Conservation (phyloP, 257 asterid species). For the Gentiana dahurica region DNA sequence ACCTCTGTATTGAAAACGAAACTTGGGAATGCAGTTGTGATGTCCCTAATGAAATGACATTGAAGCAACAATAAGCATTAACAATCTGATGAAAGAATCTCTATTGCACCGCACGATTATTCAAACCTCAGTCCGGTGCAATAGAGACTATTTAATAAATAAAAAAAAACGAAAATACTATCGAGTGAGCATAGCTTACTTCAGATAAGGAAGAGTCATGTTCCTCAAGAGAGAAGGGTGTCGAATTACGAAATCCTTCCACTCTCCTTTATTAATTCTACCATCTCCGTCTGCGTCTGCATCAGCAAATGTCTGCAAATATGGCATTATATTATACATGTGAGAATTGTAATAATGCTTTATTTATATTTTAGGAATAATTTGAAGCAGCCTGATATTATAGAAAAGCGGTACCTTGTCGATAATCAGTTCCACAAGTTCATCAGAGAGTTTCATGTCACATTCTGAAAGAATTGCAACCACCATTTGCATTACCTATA, state of each 20-base stretch:
- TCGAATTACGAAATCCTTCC: constrained; percentile 55
- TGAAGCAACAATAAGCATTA: background rate
- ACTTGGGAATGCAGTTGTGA: constrained; percentile 58
- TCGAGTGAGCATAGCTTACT: constrained; percentile 25
- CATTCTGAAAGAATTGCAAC: constrained; percentile 57
- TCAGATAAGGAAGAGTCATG: constrained; percentile 87
- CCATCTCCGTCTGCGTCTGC: constrained; percentile 77
- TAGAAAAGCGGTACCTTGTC: constrained; percentile 36
- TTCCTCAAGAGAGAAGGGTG: constrained; percentile 73
- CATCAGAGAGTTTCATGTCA: constrained; percentile 48
- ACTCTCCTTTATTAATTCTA: constrained; percentile 59
- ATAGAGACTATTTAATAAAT: too few species aligned
- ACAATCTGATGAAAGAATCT: background rate
- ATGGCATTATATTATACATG: background rate
- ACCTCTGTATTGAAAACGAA: constrained; percentile 59
- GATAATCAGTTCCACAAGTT: constrained; percentile 56
- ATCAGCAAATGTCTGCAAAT: constrained; percentile 62
- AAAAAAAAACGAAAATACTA: background rate
- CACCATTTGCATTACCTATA: constrained; percentile 72
- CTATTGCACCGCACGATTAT: background rate
- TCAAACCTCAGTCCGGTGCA: too few species aligned
- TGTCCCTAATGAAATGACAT: constrained; percentile 31
- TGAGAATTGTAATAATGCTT: background rate
- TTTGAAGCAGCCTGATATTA: too few species aligned
- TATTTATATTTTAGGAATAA: too few species aligned